Percentiles rank a stretch among this genome's conserved stretches.
Evolutionary conservation across 495 filamentous ascomycete species (phyloP).

Genomic region (Penicillium arizonense): DNA sequence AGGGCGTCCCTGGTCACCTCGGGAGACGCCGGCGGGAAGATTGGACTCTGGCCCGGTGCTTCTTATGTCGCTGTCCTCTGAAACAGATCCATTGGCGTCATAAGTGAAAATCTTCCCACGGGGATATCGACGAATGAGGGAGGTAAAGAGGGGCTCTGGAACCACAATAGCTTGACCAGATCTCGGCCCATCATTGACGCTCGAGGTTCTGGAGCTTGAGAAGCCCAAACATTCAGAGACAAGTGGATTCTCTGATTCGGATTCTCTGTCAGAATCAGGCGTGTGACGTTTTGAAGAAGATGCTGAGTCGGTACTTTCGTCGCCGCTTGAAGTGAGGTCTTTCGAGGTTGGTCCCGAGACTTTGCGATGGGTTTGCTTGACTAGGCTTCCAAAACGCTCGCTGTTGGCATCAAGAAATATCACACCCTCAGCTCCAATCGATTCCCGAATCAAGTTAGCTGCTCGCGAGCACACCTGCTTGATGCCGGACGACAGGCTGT

Average conservation of each 20-base stretch:
- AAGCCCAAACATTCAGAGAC: slow-evolving; percentile 15
- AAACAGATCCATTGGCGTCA: slow-evolving; percentile 36
- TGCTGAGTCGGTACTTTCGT: slow-evolving; percentile 15
- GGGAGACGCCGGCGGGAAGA: neutral
- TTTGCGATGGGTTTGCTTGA: slow-evolving; percentile 5
- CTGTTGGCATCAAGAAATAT: slow-evolving; percentile 49
- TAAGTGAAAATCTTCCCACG: slow-evolving; percentile 59
- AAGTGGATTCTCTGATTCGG: neutral
- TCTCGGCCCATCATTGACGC: slow-evolving; percentile 17
- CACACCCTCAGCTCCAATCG: slow-evolving; percentile 51
- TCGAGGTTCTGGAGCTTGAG: slow-evolving; percentile 16
- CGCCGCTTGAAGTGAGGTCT: slow-evolving; percentile 9
- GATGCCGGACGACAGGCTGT: slow-evolving; percentile 1
- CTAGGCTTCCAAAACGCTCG: slow-evolving; percentile 12
- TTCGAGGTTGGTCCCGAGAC: slow-evolving; percentile 1
- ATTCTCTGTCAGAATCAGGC: neutral
- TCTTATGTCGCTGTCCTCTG: slow-evolving; percentile 16
- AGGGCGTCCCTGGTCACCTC: slow-evolving; percentile 35
- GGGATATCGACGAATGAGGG: slow-evolving; percentile 51
- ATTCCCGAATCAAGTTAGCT: slow-evolving; percentile 48
- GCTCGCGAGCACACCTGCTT: slow-evolving; percentile 31
- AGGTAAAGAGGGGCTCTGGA: slow-evolving; percentile 12
- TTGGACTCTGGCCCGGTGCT: slow-evolving; percentile 1
- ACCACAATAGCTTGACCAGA: slow-evolving; percentile 35
- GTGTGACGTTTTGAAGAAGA: neutral